phyloP scores from a whole-genome alignment of 345 rosid species.

The Eucalyptus curtisii region DNA sequence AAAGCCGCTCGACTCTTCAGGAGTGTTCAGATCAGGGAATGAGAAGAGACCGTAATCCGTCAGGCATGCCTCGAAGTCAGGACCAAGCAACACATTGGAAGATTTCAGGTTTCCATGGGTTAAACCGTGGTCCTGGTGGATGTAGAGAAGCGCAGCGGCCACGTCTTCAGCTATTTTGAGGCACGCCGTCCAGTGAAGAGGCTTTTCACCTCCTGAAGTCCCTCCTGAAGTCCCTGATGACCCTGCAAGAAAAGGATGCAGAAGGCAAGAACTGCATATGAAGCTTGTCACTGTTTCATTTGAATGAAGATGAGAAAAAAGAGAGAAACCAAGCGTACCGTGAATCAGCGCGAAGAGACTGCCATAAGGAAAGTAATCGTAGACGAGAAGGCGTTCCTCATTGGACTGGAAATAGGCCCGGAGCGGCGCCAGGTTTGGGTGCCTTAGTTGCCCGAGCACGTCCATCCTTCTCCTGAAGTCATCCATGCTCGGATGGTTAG shows the following conservation, averaged over 20 bases:
- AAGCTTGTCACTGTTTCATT: background rate
- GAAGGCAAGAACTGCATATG: background rate
- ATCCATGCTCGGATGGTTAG: conserved; percentile 56
- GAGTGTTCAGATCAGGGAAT: conserved; percentile 52
- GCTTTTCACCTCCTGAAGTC: conserved; percentile 77
- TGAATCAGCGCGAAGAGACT: conserved; percentile 86
- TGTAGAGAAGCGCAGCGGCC: conserved; percentile 66
- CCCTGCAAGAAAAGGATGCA: background rate
- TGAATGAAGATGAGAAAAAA: background rate
- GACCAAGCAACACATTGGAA: conserved; percentile 67
- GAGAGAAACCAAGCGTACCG: conserved; percentile 11
- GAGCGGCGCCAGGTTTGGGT: conserved; percentile 71
- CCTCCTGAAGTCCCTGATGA: conserved; percentile 56
- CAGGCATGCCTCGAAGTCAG: conserved; percentile 89
- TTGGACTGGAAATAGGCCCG: conserved; percentile 83
- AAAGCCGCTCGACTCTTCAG: conserved; percentile 53
- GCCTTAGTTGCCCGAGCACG: conserved; percentile 56
- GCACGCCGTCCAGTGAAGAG: conserved; percentile 97
- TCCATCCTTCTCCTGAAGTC: conserved; percentile 76
- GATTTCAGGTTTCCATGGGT: conserved; percentile 86
- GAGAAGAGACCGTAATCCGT: conserved; percentile 61
- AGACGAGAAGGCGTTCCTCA: conserved; percentile 80
- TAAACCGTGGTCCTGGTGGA: conserved; percentile 77
- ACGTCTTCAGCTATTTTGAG: conserved; percentile 87
- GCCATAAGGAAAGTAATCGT: conserved; percentile 93